Evolutionary conservation across 1,284 basidiomycete species (phyloP).

Genomic region (Sphagnurus paluster): DNA sequence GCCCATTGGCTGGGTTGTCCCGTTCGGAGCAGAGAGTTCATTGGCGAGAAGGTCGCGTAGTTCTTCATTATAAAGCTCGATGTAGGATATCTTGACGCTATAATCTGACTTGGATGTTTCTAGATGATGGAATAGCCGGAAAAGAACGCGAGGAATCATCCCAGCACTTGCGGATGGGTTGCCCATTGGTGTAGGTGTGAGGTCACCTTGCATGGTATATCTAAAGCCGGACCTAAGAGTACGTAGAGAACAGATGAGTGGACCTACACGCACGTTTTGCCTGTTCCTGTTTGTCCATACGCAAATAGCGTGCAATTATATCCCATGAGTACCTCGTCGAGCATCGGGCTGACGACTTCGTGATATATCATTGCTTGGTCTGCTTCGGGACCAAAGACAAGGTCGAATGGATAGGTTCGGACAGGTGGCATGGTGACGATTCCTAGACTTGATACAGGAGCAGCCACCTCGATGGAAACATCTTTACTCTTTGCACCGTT

Average conservation of each 20-base stretch:
- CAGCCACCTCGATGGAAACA: slow-evolving; percentile 77
- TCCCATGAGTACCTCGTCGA: slow-evolving; percentile 90
- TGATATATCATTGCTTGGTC: slow-evolving; percentile 95
- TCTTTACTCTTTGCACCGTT: slow-evolving; percentile 71
- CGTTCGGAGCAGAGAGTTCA: slow-evolving; percentile 65
- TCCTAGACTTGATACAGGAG: slow-evolving; percentile 64
- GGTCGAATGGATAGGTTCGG: slow-evolving; percentile 88
- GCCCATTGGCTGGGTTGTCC: slow-evolving; percentile 71
- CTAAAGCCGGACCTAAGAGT: slow-evolving; percentile 39
- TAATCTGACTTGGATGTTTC: slow-evolving; percentile 81
- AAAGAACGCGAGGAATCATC: slow-evolving; percentile 96
- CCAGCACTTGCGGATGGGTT: slow-evolving; percentile 91
- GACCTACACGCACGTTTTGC: slow-evolving; percentile 84
- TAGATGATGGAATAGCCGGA: slow-evolving; percentile 89
- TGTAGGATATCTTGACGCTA: slow-evolving; percentile 91
- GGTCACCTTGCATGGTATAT: slow-evolving; percentile 94
- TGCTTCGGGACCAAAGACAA: slow-evolving; percentile 96
- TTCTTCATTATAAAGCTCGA: slow-evolving; percentile 99
- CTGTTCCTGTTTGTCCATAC: slow-evolving; percentile 98
- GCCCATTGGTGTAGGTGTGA: slow-evolving; percentile 79
- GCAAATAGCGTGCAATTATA: slow-evolving; percentile 99
- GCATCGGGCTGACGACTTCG: slow-evolving; percentile 90
- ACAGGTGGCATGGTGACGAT: slow-evolving; percentile 67
- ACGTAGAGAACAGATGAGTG: slow-evolving; percentile 2
- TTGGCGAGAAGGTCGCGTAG: slow-evolving; percentile 88